Evolutionary conservation across 441 rosid species (phyloP).

Genomic region (Melastoma candidum): DNA sequence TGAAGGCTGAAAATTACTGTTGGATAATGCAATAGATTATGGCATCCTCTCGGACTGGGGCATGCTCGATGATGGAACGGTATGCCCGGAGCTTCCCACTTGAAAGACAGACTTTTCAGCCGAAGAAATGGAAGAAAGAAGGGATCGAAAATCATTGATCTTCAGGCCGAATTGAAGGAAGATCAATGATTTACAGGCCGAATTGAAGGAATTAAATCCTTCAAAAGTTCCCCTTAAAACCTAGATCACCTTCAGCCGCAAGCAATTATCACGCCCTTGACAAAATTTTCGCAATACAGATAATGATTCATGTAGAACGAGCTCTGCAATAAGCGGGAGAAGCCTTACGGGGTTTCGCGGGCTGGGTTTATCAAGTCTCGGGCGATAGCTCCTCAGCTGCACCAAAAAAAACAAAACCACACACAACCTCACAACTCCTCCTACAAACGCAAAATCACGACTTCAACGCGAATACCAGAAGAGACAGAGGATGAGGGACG

Average conservation of each 20-base stretch:
- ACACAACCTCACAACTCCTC: not conserved
- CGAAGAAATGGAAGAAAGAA: conserved; percentile 76
- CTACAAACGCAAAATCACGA: not conserved
- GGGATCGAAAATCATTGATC: conserved; percentile 18
- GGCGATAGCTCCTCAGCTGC: conserved; percentile 59
- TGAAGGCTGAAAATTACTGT: conserved; percentile 48
- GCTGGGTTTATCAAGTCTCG: conserved; percentile 52
- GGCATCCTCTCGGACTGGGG: conserved; percentile 52
- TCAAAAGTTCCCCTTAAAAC: no score
- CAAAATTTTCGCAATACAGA: not conserved
- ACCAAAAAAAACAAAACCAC: not conserved
- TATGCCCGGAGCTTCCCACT: conserved; percentile 43
- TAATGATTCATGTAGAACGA: no score
- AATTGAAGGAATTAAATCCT: no score
- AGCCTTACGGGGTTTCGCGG: conserved; percentile 72
- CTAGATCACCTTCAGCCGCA: no score
- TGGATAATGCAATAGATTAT: conserved; percentile 37
- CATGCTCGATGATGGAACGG: conserved; percentile 48
- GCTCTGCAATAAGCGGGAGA: not conserved
- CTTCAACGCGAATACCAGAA: no score
- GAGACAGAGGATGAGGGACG: no score
- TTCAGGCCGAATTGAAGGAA: no score
- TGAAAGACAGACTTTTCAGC: conserved; percentile 59
- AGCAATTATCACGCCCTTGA: no score
- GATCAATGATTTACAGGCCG: no score